Conservation (phyloP, 495 filamentous ascomycete species). For the Penicillium subrubescens region DNA sequence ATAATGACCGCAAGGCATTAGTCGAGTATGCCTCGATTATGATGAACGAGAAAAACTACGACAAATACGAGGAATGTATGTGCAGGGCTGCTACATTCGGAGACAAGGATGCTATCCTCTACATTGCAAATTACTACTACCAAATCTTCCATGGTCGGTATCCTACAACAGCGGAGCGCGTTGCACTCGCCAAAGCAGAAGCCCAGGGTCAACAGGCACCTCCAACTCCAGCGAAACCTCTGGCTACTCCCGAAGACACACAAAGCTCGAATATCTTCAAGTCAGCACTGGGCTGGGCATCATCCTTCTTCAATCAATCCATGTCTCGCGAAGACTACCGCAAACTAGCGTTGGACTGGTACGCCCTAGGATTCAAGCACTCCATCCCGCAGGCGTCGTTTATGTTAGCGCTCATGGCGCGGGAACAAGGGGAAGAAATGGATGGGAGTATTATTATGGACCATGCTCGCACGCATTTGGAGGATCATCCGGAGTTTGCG, state of each 20-base stretch:
- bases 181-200: neutral
- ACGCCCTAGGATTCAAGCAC: constrained; percentile 20
- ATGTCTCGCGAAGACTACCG: constrained; percentile 27
- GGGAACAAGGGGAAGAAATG: constrained; percentile 21
- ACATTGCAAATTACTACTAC: constrained; percentile 45
- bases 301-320: constrained; percentile 9
- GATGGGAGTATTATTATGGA: constrained; percentile 5
- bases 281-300: neutral
- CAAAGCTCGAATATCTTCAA: neutral
- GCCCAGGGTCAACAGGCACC: neutral
- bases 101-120: constrained; percentile 29
- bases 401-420: constrained; percentile 26
- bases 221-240: neutral
- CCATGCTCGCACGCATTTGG: neutral
- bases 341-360: constrained; percentile 37
- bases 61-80: constrained; percentile 43
- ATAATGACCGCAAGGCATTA: constrained; percentile 35
- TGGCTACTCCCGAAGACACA: neutral
- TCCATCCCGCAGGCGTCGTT: constrained; percentile 16
- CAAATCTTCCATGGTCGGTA: constrained; percentile 29
- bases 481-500: neutral
- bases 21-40: constrained; percentile 27
- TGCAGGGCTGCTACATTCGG: constrained; percentile 35
- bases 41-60: constrained; percentile 25
- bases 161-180: constrained; percentile 28